phyloP scores from a whole-genome alignment of 495 filamentous ascomycete genomes.

The Penicillium angulare region DNA sequence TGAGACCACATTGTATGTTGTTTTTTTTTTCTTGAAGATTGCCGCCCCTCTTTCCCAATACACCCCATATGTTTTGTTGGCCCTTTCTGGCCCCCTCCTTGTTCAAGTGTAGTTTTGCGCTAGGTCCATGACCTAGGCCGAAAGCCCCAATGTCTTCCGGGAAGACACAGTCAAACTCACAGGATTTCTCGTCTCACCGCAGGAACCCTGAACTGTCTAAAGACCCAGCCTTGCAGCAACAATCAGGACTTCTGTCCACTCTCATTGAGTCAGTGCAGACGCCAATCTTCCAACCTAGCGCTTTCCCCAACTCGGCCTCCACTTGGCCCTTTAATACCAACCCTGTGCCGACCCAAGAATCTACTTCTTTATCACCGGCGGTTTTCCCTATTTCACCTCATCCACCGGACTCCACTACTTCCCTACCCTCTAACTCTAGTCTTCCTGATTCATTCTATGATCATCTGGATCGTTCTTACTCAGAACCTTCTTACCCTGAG shows the following conservation, averaged over 20 bases:
- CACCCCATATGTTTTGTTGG: slow-evolving; percentile 11
- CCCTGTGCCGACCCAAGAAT: slow-evolving; percentile 5
- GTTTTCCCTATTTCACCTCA: slow-evolving; percentile 7
- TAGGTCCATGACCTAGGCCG: slow-evolving; percentile 17
- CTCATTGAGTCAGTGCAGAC: slow-evolving; percentile 17
- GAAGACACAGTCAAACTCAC: slow-evolving; percentile 20
- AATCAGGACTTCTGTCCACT: slow-evolving; percentile 7
- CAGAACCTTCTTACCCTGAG: slow-evolving; percentile 5
- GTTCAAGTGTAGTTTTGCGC: slow-evolving; percentile 10
- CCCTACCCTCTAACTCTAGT: slow-evolving; percentile 7
- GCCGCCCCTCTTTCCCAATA: slow-evolving; percentile 5
- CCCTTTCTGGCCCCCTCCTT: slow-evolving; percentile 15
- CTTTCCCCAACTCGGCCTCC: slow-evolving; percentile 4
- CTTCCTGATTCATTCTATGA: slow-evolving; percentile 8
- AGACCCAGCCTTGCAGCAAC: slow-evolving; percentile 10
- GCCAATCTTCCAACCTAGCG: slow-evolving; percentile 13
- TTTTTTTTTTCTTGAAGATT: slow-evolving; percentile 4
- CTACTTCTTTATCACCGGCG: slow-evolving; percentile 4
- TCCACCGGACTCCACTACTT: slow-evolving; percentile 10
- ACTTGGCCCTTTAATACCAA: slow-evolving; percentile 15
- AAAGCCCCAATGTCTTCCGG: slow-evolving; percentile 21
- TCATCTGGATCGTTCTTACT: background rate
- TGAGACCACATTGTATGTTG: slow-evolving; percentile 16
- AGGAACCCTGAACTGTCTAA: slow-evolving; percentile 16
- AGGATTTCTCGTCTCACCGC: slow-evolving; percentile 14